Evolutionary conservation across 176 grass and related monocot species (phyloP).

Genomic region (Melocanna baccifera): DNA sequence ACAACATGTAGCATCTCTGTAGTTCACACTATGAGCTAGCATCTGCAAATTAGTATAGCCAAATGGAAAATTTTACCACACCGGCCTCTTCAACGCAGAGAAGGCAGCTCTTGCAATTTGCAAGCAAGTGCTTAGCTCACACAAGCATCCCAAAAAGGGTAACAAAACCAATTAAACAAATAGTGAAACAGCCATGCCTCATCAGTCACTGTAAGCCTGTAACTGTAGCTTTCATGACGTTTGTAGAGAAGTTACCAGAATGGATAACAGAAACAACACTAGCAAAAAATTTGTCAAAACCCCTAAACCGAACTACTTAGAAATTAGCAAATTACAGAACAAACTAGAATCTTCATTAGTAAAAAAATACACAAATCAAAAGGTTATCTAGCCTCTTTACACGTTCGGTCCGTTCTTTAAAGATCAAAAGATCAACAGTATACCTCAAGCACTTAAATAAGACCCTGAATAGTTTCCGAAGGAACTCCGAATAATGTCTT

Average conservation of each 20-base stretch:
- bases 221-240: neutral
- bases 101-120: neutral
- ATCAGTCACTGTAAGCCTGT: neutral
- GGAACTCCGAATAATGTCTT: neutral
- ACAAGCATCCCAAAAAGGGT: neutral
- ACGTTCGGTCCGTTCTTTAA: neutral
- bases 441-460: neutral
- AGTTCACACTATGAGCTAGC: neutral
- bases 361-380: neutral
- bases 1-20: neutral
- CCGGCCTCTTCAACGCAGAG: neutral
- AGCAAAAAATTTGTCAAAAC: neutral
- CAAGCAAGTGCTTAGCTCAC: neutral
- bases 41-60: neutral
- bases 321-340: neutral
- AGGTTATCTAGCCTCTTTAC: neutral
- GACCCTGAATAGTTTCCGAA: neutral
- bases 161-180: neutral
- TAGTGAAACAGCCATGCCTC: neutral
- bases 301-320: neutral
- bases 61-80: neutral
- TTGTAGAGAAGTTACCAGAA: neutral
- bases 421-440: neutral
- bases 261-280: neutral
- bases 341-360: neutral